Percentiles rank a stretch among this genome's conserved stretches.
These are phyloP conservation scores for Sporothrix brunneoviolacea DNA, from an alignment of 2,329 filamentous ascomycete genomes.

Conservation along the genomic window DNA sequence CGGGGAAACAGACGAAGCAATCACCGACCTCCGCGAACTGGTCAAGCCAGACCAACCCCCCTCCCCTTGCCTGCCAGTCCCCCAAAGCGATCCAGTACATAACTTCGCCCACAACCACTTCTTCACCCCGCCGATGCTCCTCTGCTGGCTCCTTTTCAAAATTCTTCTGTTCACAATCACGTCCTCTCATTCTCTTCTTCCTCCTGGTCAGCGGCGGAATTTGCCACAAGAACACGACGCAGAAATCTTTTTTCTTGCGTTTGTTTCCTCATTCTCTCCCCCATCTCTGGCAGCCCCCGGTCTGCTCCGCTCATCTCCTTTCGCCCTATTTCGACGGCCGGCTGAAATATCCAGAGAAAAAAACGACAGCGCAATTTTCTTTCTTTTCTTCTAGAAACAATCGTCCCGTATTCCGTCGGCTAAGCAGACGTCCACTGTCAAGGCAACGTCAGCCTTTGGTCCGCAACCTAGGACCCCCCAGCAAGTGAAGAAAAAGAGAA, in stretches of 20 bases:
- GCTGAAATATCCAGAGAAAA: slow-evolving; percentile 19
- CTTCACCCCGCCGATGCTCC: slow-evolving; percentile 12
- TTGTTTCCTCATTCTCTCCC: neutral
- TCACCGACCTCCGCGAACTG: slow-evolving; percentile 1
- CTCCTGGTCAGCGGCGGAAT: neutral
- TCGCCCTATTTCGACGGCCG: neutral
- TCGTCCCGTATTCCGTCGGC: slow-evolving; percentile 19
- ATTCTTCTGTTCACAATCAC: slow-evolving; percentile 1
- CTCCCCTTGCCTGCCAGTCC: neutral
- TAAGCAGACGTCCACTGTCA: slow-evolving; percentile 12
- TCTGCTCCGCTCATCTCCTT: neutral
- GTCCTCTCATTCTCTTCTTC: neutral
- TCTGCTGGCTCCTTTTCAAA: neutral
- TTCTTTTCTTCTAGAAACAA: slow-evolving; percentile 10
- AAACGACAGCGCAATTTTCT: neutral
- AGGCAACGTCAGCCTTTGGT: slow-evolving; percentile 9
- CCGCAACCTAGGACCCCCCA: neutral
- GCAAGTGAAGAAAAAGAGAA: neutral
- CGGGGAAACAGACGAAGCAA: slow-evolving; percentile 3
- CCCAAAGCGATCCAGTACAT: slow-evolving; percentile 20
- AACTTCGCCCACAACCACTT: slow-evolving; percentile 17
- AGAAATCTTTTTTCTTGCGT: neutral
- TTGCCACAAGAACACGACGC: neutral
- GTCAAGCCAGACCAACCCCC: neutral
- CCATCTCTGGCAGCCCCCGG: neutral